phyloP scores from a whole-genome alignment of 1,284 basidiomycete species.

The Tranzscheliella williamsii region DNA sequence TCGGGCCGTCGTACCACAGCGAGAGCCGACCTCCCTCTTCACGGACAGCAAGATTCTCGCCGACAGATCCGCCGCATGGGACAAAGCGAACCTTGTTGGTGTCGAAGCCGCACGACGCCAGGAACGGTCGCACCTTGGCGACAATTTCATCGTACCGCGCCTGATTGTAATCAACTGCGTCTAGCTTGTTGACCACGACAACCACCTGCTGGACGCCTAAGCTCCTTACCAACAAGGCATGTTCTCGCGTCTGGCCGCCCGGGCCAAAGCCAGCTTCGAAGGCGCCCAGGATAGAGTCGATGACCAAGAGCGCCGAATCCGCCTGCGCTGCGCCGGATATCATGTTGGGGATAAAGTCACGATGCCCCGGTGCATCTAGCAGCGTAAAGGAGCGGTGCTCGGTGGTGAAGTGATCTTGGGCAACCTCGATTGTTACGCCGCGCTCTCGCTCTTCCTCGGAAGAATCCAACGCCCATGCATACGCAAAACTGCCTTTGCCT shows the following conservation, averaged over 20 bases:
- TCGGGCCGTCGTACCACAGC: conserved; percentile 83
- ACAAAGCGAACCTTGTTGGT: conserved; percentile 78
- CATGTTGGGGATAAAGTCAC: conserved; percentile 98
- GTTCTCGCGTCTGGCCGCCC: conserved; percentile 95
- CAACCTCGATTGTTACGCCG: conserved; percentile 97
- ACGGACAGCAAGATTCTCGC: conserved; percentile 72
- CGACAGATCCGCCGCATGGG: conserved; percentile 86
- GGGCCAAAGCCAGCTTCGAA: conserved; percentile 94
- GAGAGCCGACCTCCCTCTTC: conserved; percentile 65
- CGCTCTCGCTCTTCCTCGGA: conserved; percentile 88
- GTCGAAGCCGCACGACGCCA: conserved; percentile 83
- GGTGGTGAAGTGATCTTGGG: conserved; percentile 79
- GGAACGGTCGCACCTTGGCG: conserved; percentile 74
- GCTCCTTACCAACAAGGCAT: conserved; percentile 86
- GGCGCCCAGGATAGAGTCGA: conserved; percentile 85
- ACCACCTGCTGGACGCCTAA: conserved; percentile 92
- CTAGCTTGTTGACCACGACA: conserved; percentile 92
- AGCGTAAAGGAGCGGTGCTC: conserved; percentile 81
- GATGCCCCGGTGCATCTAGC: conserved; percentile 93
- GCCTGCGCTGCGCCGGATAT: conserved; percentile 97
- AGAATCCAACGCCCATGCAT: conserved; percentile 96
- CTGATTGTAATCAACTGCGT: conserved; percentile 71
- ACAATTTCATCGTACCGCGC: conserved; percentile 84
- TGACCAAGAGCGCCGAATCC: conserved; percentile 91
- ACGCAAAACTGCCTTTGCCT: conserved; percentile 93